These are phyloP conservation scores for Escovopsis sp. DNA, from an alignment of 2,329 filamentous ascomycete species.

Conservation along the genomic window DNA sequence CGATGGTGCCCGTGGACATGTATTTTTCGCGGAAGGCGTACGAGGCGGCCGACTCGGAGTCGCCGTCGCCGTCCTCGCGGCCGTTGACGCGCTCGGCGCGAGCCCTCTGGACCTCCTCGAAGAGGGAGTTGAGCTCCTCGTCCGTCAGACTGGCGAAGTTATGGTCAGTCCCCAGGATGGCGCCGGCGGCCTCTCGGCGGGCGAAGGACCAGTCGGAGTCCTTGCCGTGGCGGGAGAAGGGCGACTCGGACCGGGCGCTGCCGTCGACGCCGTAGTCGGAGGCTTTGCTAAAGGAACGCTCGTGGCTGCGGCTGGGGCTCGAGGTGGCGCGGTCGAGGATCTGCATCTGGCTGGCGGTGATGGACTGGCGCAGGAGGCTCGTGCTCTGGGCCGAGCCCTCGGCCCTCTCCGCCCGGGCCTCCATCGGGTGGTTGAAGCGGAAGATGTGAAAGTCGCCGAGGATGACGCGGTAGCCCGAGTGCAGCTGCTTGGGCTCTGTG, in stretches of 20 bases:
- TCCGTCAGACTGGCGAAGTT: conserved; percentile 83
- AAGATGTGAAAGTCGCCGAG: conserved; percentile 98
- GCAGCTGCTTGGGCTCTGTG: conserved; percentile 68
- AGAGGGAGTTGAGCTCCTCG: conserved; percentile 83
- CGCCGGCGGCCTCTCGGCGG: conserved; percentile 79
- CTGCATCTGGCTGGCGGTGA: conserved; percentile 46
- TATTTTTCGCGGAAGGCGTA: conserved; percentile 78
- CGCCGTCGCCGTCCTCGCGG: conserved; percentile 70
- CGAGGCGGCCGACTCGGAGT: conserved; percentile 76
- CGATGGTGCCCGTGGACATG: conserved; percentile 82
- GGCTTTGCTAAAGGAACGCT: conserved; percentile 64
- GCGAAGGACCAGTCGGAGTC: conserved; percentile 95
- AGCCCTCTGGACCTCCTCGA: conserved; percentile 84
- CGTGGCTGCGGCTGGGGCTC: conserved; percentile 46
- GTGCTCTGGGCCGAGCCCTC: conserved; percentile 45
- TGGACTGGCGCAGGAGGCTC: conserved; percentile 73
- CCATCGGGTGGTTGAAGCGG: conserved; percentile 93
- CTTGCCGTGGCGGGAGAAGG: conserved; percentile 48
- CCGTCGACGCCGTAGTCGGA: conserved; percentile 63
- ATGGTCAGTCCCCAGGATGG: conserved; percentile 78
- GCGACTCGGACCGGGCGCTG: conserved; percentile 64
- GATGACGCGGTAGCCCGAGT: conserved; percentile 89
- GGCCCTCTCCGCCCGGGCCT: conserved; percentile 81
- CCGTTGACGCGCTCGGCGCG: conserved; percentile 59
- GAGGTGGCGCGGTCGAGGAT: conserved; percentile 48